These are phyloP conservation scores for Aspergillus hancockii DNA, from an alignment of 495 filamentous ascomycete species.

Conservation along the genomic window DNA sequence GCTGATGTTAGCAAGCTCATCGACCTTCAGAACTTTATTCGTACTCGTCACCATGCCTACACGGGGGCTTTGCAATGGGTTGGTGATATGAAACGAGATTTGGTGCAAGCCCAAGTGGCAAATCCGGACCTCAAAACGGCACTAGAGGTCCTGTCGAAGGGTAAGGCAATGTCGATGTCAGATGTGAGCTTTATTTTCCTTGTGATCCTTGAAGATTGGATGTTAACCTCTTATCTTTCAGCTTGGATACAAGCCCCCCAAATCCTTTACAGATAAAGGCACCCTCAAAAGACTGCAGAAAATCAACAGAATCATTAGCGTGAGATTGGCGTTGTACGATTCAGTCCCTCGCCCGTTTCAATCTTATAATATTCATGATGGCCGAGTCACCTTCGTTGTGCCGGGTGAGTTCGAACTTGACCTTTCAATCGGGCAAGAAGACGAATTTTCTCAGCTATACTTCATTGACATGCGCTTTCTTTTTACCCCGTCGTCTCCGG, in stretches of 20 bases:
- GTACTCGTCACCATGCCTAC: slow-evolving; percentile 58
- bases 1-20: slow-evolving; percentile 77
- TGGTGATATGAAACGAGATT: slow-evolving; percentile 66
- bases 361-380: slow-evolving; percentile 72
- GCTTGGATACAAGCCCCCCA: slow-evolving; percentile 78
- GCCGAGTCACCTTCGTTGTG: slow-evolving; percentile 83
- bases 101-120: slow-evolving; percentile 65
- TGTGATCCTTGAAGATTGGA: slow-evolving; percentile 1
- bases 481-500: slow-evolving; percentile 67
- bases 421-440: slow-evolving; percentile 80
- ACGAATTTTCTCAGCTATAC: slow-evolving; percentile 77
- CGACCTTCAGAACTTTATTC: slow-evolving; percentile 75
- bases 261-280: slow-evolving; percentile 64
- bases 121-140: slow-evolving; percentile 92
- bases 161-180: slow-evolving; percentile 72
- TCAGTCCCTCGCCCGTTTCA: slow-evolving; percentile 69
- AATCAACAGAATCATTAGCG: slow-evolving; percentile 78
- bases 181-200: slow-evolving; percentile 54
- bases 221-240: slow-evolving; percentile 37
- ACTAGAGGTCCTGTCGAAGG: slow-evolving; percentile 75
- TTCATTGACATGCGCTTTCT: slow-evolving; percentile 89
- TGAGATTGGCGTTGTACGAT: slow-evolving; percentile 77
- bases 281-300: slow-evolving; percentile 70
- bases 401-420: slow-evolving; percentile 89
- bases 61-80: slow-evolving; percentile 57